Conservation (phyloP, 257 asterid genomes). For the Paulownia fortunei region DNA sequence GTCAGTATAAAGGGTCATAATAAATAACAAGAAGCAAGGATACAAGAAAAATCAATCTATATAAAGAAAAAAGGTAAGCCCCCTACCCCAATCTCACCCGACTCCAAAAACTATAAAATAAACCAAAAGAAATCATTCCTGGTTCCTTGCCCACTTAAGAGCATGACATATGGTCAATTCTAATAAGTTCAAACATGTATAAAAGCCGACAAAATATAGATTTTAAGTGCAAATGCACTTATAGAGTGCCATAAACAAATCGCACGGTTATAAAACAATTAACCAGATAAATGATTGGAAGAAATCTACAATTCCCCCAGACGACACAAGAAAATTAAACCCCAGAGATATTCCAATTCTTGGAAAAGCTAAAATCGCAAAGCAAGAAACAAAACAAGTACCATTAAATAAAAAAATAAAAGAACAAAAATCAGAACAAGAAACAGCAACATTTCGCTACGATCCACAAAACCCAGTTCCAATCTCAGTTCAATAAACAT, state of each 20-base stretch:
- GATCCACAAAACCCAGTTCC: constrained; percentile 14
- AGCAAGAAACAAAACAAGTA: background rate
- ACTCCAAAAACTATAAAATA: background rate
- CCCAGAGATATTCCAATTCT: constrained; percentile 4
- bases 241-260: background rate
- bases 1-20: background rate
- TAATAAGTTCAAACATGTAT: background rate
- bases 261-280: background rate
- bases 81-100: background rate
- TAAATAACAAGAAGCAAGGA: background rate
- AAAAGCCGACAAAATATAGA: background rate
- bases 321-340: background rate
- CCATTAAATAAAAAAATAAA: background rate
- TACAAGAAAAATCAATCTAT: background rate
- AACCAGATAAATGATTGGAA: background rate
- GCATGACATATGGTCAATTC: background rate
- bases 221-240: constrained; percentile 12
- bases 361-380: background rate
- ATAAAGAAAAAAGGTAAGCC: background rate
- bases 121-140: background rate
- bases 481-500: background rate
- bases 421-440: background rate
- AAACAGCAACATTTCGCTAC: background rate
- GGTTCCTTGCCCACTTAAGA: background rate
- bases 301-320: background rate